Evolutionary conservation across 208 protist genomes (phyloP).

Genomic region (Leishmania amazonensis): DNA sequence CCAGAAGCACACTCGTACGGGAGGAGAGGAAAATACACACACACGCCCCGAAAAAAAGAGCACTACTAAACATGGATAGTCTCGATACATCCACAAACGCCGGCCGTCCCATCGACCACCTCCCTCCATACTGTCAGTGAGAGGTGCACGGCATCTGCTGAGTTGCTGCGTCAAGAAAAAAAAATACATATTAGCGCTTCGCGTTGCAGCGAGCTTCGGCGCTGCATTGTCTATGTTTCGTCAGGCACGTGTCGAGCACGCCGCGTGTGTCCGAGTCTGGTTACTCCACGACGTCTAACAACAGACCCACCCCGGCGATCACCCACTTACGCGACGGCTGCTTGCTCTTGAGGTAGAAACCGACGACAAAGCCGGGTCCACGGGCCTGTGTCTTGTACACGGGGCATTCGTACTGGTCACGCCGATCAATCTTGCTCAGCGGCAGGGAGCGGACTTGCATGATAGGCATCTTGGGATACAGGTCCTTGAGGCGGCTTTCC

Average conservation of each 20-base stretch:
- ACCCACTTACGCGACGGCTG: slow-evolving; percentile 96
- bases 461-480: slow-evolving; percentile 95
- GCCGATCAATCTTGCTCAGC: slow-evolving; percentile 91
- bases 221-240: neutral
- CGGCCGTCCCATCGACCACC: neutral
- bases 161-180: neutral
- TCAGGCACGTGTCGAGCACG: neutral
- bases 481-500: slow-evolving; percentile 94
- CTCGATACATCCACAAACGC: neutral
- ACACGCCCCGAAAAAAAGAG: neutral
- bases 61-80: neutral
- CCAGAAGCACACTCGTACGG: neutral
- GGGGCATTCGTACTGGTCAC: slow-evolving; percentile 97
- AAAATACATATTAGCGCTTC: neutral
- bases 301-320: slow-evolving; percentile 96
- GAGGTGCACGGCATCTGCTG: neutral
- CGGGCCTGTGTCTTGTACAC: slow-evolving; percentile 97
- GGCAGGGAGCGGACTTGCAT: slow-evolving; percentile 93
- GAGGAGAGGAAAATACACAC: neutral
- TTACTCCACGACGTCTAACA: slow-evolving; percentile 96
- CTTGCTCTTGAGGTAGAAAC: slow-evolving; percentile 96
- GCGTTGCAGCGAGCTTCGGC: neutral
- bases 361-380: slow-evolving; percentile 96
- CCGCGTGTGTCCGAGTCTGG: neutral
- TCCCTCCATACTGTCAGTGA: neutral